Evolutionary conservation across 441 rosid genomes (phyloP).

Genomic region (Flueggea neowawraea): DNA sequence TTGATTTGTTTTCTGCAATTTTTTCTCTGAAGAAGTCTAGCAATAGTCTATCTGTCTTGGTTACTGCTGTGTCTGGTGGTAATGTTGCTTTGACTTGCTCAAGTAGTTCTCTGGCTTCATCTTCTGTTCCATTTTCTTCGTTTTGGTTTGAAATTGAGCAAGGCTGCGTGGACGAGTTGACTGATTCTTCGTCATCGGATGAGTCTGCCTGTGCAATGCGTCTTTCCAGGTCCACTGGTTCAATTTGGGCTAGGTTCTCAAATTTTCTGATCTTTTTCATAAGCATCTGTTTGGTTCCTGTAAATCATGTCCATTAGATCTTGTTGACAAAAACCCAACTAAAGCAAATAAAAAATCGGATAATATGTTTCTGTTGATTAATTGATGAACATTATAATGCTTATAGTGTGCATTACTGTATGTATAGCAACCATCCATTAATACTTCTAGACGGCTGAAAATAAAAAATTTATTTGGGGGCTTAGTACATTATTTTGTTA

Average conservation of each 20-base stretch:
- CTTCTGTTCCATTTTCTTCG: conserved; percentile 4
- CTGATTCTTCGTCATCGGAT: conserved; percentile 2
- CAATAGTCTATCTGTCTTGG: conserved; percentile 26
- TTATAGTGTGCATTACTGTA: no score
- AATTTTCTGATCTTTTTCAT: conserved; percentile 25
- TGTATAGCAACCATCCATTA: no score
- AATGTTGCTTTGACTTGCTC: conserved; percentile 7
- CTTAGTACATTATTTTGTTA: no score
- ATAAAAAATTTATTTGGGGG: no score
- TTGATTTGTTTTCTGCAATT: conserved; percentile 11
- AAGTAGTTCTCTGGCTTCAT: conserved; percentile 22
- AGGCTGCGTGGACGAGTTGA: conserved; percentile 5
- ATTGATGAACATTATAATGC: no score
- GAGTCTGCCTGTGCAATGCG: conserved; percentile 15
- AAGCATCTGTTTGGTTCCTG: conserved; percentile 36
- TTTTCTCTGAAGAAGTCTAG: conserved; percentile 43
- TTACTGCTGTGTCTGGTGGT: conserved; percentile 1
- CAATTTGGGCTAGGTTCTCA: conserved; percentile 28
- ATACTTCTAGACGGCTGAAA: no score
- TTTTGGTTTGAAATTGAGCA: neutral
- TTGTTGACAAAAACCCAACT: no score
- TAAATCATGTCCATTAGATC: no score
- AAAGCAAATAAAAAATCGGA: no score
- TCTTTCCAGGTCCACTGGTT: conserved; percentile 46
- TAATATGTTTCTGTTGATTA: no score